Evolutionary conservation across 2,329 filamentous ascomycete species (phyloP).

Genomic region (Helicocarpus griseus): DNA sequence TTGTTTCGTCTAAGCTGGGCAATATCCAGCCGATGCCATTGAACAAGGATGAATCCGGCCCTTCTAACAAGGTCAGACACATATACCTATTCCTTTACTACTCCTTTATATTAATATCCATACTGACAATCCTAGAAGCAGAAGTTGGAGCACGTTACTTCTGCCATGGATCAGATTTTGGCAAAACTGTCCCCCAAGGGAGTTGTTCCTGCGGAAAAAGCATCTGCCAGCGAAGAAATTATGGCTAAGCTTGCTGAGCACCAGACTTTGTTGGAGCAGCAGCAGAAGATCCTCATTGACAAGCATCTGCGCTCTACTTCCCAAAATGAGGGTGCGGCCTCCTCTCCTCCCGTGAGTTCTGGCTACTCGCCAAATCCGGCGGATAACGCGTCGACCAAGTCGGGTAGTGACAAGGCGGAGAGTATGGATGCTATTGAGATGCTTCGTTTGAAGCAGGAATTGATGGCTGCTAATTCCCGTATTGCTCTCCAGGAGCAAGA

Average conservation of each 20-base stretch:
- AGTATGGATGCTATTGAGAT: conserved; percentile 39
- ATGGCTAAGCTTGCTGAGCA: conserved; percentile 67
- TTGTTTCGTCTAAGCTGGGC: conserved; percentile 27
- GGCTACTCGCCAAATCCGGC: background rate
- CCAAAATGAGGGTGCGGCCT: conserved; percentile 10
- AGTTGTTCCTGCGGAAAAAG: conserved; percentile 3
- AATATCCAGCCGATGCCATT: conserved; percentile 19
- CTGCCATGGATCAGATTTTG: conserved; percentile 55
- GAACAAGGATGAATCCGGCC: conserved; percentile 17
- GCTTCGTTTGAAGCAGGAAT: conserved; percentile 46
- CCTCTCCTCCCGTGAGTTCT: conserved; percentile 13
- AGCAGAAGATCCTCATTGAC: conserved; percentile 42
- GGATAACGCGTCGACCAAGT: background rate
- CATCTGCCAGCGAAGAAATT: conserved; percentile 27
- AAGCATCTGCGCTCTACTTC: conserved; percentile 9
- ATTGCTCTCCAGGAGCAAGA: conserved; percentile 53
- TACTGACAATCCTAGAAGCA: conserved; percentile 36
- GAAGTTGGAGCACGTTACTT: conserved; percentile 34
- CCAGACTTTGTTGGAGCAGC: conserved; percentile 49
- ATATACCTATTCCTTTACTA: background rate
- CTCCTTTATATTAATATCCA: background rate
- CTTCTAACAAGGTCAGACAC: conserved; percentile 29
- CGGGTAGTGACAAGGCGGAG: conserved; percentile 6
- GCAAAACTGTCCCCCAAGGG: conserved; percentile 31
- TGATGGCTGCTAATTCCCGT: conserved; percentile 47